phyloP scores from a whole-genome alignment of 176 grass and related monocot genomes.

The Zoysia pacifica region DNA sequence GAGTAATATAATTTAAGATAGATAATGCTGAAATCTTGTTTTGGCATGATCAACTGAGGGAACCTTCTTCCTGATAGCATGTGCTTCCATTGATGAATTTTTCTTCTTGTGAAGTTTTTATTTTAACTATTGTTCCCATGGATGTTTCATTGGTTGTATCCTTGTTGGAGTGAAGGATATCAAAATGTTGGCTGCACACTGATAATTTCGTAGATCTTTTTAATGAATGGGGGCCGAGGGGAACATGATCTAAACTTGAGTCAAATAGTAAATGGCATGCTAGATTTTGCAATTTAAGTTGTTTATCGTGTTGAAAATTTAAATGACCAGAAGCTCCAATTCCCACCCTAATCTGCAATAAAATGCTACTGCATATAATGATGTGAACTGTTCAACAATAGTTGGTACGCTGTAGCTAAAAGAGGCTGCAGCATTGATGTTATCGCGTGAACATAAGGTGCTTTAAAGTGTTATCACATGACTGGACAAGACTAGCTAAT shows the following conservation, averaged over 20 bases:
- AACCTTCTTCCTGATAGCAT: slow-evolving; percentile 9
- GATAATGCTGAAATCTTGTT: slow-evolving; percentile 13
- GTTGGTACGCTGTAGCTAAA: slow-evolving; percentile 7
- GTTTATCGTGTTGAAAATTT: not conserved
- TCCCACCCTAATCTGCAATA: slow-evolving; percentile 9
- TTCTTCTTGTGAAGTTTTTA: slow-evolving; percentile 10
- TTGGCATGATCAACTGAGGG: slow-evolving; percentile 1
- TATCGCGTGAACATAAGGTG: slow-evolving; percentile 18
- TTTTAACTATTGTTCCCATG: slow-evolving; percentile 12
- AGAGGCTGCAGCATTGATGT: not conserved
- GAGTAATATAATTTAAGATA: slow-evolving; percentile 27
- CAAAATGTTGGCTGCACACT: slow-evolving; percentile 6
- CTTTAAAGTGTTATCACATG: slow-evolving; percentile 21
- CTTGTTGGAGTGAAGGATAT: not conserved
- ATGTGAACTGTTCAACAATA: slow-evolving; percentile 21
- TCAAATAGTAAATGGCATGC: slow-evolving; percentile 2
- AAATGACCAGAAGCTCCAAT: slow-evolving; percentile 2
- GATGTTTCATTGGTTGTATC: slow-evolving; percentile 13
- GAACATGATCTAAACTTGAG: slow-evolving; percentile 21
- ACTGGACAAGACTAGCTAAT: slow-evolving; percentile 3
- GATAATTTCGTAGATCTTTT: not conserved
- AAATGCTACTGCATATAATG: not conserved
- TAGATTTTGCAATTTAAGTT: slow-evolving; percentile 1
- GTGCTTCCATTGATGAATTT: slow-evolving; percentile 5
- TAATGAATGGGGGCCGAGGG: not conserved